A percentile compares a stretch with the other conserved stretches of the same genome.
Conservation (phyloP, 2,329 filamentous ascomycete species). For the Venturia aucupariae region DNA sequence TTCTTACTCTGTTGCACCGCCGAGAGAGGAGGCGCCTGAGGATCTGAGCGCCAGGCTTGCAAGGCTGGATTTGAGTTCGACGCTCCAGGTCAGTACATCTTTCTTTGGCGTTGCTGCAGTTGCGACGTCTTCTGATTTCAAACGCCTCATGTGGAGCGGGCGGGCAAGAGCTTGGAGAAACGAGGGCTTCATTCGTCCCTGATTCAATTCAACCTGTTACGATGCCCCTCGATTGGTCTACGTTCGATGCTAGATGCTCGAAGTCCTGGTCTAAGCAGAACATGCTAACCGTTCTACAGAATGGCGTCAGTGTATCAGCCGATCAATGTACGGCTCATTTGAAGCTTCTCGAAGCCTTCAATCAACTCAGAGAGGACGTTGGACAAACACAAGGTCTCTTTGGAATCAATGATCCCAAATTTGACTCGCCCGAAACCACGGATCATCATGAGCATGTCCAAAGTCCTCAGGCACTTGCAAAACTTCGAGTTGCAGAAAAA, state of each 20-base stretch:
- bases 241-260: neutral
- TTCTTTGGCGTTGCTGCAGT: neutral
- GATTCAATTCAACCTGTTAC: neutral
- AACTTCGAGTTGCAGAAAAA: conserved; percentile 57
- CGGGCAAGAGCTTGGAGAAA: neutral
- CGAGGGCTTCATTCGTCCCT: neutral
- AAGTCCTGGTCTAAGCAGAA: neutral
- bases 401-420: conserved; percentile 34
- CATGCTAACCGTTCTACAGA: neutral
- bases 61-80: neutral
- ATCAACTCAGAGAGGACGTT: conserved; percentile 57
- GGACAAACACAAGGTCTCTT: conserved; percentile 60
- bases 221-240: neutral
- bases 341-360: conserved; percentile 60
- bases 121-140: neutral
- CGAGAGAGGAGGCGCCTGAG: neutral
- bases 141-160: neutral
- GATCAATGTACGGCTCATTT: conserved; percentile 63
- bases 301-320: conserved; percentile 29
- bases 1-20: neutral
- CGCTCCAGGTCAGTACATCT: neutral
- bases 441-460: conserved; percentile 27
- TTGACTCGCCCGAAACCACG: neutral
- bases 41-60: conserved; percentile 10
- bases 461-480: conserved; percentile 20